These are phyloP conservation scores for Cadophora sp. DNA, from an alignment of 2,329 filamentous ascomycete species.

Conservation along the genomic window DNA sequence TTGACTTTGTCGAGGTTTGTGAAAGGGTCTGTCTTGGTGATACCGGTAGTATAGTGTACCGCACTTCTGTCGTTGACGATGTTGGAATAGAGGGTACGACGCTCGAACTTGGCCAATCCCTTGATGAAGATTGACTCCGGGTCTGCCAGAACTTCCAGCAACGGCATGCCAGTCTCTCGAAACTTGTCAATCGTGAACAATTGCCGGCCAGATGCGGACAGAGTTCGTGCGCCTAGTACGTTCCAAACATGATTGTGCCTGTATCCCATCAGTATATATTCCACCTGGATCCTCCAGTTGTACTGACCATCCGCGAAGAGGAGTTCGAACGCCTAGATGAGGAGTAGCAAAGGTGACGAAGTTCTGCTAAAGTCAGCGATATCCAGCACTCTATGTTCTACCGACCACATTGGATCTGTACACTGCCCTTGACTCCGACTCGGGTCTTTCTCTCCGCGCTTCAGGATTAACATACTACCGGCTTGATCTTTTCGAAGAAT, in stretches of 20 bases:
- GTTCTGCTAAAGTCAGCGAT: conserved; percentile 59
- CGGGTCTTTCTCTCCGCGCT: conserved; percentile 1
- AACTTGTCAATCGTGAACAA: conserved; percentile 89
- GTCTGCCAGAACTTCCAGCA: conserved; percentile 83
- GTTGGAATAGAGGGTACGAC: conserved; percentile 83
- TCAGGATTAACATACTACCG: conserved; percentile 62
- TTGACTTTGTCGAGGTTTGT: conserved; percentile 69
- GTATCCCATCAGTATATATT: background rate
- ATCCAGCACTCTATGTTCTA: background rate
- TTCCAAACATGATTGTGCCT: conserved; percentile 75
- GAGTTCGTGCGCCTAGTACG: conserved; percentile 77
- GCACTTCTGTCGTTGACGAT: conserved; percentile 85
- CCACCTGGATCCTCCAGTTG: background rate
- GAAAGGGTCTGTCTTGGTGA: conserved; percentile 81
- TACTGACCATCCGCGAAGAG: conserved; percentile 62
- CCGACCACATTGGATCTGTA: conserved; percentile 7
- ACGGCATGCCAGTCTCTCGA: conserved; percentile 78
- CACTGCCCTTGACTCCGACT: conserved; percentile 14
- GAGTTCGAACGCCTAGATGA: conserved; percentile 77
- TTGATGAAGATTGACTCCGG: conserved; percentile 85
- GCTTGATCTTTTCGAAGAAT: conserved; percentile 78
- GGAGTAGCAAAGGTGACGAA: conserved; percentile 93
- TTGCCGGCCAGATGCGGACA: conserved; percentile 85
- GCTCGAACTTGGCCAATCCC: conserved; percentile 76
- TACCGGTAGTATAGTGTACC: conserved; percentile 82